Conservation (phyloP, 192 early-diverging fungal species). For the Podila minutissima region DNA sequence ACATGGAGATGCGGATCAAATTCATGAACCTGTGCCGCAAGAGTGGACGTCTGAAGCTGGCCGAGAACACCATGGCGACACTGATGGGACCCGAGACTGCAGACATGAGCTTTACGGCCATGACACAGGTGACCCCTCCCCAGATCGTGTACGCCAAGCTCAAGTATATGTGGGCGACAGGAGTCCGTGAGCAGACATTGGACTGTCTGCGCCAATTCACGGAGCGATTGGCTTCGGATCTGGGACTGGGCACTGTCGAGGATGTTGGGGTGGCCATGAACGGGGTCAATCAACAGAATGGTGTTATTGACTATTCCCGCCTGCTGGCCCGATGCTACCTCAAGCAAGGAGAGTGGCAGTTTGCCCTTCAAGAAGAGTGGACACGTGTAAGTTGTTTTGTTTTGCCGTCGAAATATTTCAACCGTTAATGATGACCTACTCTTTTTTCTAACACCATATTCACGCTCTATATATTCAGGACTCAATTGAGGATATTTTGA, state of each 20-base stretch:
- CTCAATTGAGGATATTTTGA: slow-evolving; percentile 76
- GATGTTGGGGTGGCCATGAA: slow-evolving; percentile 62
- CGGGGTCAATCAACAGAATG: slow-evolving; percentile 52
- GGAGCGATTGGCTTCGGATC: slow-evolving; percentile 72
- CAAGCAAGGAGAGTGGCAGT: slow-evolving; percentile 96
- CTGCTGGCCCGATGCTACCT: slow-evolving; percentile 88
- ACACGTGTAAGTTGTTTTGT: slow-evolving; percentile 31
- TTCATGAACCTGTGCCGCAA: slow-evolving; percentile 96
- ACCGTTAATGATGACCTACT: not conserved
- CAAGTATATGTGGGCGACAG: slow-evolving; percentile 87
- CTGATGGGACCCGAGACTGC: slow-evolving; percentile 60
- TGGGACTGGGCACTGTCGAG: slow-evolving; percentile 65
- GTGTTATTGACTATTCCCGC: slow-evolving; percentile 58
- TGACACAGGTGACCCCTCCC: slow-evolving; percentile 60
- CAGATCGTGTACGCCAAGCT: slow-evolving; percentile 88
- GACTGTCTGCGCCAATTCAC: slow-evolving; percentile 81
- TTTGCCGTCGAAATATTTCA: too few relatives aligned
- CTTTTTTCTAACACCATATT: not conserved
- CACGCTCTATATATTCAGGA: slow-evolving; percentile 24
- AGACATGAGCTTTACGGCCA: slow-evolving; percentile 46
- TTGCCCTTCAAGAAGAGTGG: slow-evolving; percentile 59
- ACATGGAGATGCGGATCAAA: slow-evolving; percentile 96
- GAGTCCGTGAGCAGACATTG: slow-evolving; percentile 69
- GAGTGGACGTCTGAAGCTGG: slow-evolving; percentile 80
- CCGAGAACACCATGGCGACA: slow-evolving; percentile 80